Evolutionary conservation across 2,329 filamentous ascomycete genomes (phyloP), one percentile per base, ranked within the genome.

Genomic region (Hymenoscyphus fraxineus): DNA sequence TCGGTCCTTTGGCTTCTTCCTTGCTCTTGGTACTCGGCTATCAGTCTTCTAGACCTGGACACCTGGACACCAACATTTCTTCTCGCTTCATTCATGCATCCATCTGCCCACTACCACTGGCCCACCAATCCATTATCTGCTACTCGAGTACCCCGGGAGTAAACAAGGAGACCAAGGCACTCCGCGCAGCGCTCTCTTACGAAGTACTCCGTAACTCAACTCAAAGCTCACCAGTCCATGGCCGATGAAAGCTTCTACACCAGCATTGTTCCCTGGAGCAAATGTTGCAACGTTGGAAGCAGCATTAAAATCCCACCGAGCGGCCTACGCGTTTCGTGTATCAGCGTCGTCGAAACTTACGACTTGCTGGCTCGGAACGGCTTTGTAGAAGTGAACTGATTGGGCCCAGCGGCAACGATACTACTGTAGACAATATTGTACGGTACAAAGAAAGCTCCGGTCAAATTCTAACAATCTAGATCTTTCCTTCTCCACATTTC

Each of bases 1-100:
- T 22, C 44, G 19, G 44, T 51, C 44, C 44, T 51, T 51, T 51
- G 44, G 44, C 44, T 51, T 51, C 44, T 51, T 51, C 44, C 44
- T 51, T 51, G 44, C 44, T 51, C 9, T 10, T 35, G 35, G 2
- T 35, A 35, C 44, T 51, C 19, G n/a, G 22, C n/a, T 27, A 51
- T 51, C 44, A 51, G 22, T 19, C 19, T 51, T 22, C 19, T 22
- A 10, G 6, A 6, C 35, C 9, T 35, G 6, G 9, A 35, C 6
- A 6, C 35, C 9, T 35, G 6, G 9, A 35, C 6, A 22, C 44
- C 44, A 47, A 47, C 44, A 22, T 12, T 6, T 22, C 44, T 51
- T 22, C 44, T 51, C 44, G 19, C 44, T 19, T 12, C 22, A 51
- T 51, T 51, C 44, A 51, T 51, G 44, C 44, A 22, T 27, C 44